Base-by-base conservation (phyloP, 441 rosid species). In the Metrosideros polymorpha region DNA sequence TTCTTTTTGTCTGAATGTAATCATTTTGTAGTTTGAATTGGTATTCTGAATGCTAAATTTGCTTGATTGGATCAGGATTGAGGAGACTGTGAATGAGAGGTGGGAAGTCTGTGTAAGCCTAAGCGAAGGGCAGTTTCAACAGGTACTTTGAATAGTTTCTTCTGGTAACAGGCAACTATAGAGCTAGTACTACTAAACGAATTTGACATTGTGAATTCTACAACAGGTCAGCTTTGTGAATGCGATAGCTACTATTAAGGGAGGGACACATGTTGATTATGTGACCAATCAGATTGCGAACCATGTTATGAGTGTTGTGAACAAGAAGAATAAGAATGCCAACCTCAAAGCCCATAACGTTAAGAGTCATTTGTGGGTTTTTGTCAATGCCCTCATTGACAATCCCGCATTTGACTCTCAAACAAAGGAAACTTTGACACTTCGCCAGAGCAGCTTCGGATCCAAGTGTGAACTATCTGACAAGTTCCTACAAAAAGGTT, bases 161-260 rank as follows among this genome's bases (percentile, higher is more conserved):
- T 39, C 7, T 6, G 1, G 45, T 39, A 35, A 71, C 47, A 10
- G 47, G 47, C 47, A 39, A 39, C 39, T 10, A 10, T 71, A 39
- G n/a, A 22, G 45, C 47, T 3, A 71, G n/a, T 10, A 22, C 27
- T 39, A 71, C 47, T 71, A n/a, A 42, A 71, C 47, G 27, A 71
- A 12, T 35, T 71, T 71, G 6, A 42, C 71, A 22, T 6, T 3
- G 79, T 39, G 79, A 22, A 39, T 83, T 76, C 63, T 56, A 61
- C 89, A 61, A 27, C 95, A 98, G 98, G 99, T 96, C 87, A 98
- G 99, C 93, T 98, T 98, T 89, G 99, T 96, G 25, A 98, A 98
- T 87, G 85, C 89, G 6, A 98, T 96, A 52, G 95, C 99, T 24
- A 98, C 99, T 19, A 94, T 94, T 92, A 98, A 98, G 90, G 99